Evolutionary conservation across 1,139 yeast species (phyloP), one percentile per base, ranked within the genome.

Genomic region (Yamadazyma jaroonii): DNA sequence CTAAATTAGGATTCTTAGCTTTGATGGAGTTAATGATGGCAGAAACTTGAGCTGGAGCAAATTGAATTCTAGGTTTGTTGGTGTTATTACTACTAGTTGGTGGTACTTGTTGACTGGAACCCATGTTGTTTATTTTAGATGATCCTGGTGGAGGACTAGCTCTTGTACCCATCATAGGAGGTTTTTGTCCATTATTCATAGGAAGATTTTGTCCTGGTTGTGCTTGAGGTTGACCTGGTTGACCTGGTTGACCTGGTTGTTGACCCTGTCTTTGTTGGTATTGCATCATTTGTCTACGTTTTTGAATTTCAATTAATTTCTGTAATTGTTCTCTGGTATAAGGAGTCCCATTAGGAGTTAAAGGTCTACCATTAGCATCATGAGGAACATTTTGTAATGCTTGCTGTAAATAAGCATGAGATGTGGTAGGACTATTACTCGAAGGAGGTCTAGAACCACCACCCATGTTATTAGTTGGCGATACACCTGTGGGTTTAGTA

Each of bases 21-120:
- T 81, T 85, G 39, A 84, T 81, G 37, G 84, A 82, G 44, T 75
- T 79, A 41, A 84, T 78, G 35, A 84, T 72, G 2, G 85, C 84
- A 6, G 86, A 74, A 3, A 84, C 83, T 51, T 83, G 90, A 1
- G 81, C 78, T 14, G 81, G 72, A 1, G 82, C 74, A 56, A 77
- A 65, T 47, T 67, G 74, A 29, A 74, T 63, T 13, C 72, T 54
- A 7, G 71, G 64, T 37, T 67, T 62, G 14, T 53, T 50, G 11
- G 38, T 44, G 27, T 44, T 50, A 22, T 40, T 42, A 12, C 45
- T 47, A 32, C 39, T 49, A 25, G 34, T 36, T 28, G 43, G 50
- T 30, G 40, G 53, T 1, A 47, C 52, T 32, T 44, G 49, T 37
- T 41, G 47, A 28, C 34, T 37, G 24, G n/a, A 34, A 41, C 23